Evolutionary conservation across 2,329 filamentous ascomycete species (phyloP).

Genomic region (Aspergillus thermomutatus): DNA sequence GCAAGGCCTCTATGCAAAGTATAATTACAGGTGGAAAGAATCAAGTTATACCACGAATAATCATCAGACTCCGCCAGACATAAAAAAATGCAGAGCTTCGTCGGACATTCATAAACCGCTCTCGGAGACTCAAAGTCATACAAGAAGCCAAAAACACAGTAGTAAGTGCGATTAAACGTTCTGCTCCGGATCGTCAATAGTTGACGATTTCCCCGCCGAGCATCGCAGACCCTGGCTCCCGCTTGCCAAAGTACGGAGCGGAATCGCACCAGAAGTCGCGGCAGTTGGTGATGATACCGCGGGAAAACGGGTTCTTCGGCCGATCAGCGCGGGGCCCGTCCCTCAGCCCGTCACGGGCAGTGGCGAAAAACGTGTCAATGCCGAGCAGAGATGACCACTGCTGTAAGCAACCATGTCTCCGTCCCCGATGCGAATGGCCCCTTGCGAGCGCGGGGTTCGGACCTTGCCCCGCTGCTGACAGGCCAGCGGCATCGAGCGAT

Average conservation of each 20-base stretch:
- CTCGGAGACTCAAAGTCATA: background rate
- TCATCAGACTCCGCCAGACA: background rate
- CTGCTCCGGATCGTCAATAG: slow-evolving; percentile 54
- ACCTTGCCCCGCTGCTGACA: slow-evolving; percentile 64
- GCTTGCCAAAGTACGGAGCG: slow-evolving; percentile 71
- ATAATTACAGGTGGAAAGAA: background rate
- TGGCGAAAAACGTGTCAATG: slow-evolving; percentile 90
- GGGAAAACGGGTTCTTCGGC: slow-evolving; percentile 77
- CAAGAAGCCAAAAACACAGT: background rate
- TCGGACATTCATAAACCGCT: slow-evolving; percentile 1
- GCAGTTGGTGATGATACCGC: slow-evolving; percentile 83
- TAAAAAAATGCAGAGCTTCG: slow-evolving; percentile 4
- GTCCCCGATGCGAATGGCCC: slow-evolving; percentile 46
- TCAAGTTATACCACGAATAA: background rate
- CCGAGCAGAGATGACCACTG: slow-evolving; percentile 84
- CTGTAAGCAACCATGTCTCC: slow-evolving; percentile 62
- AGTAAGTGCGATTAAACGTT: slow-evolving; percentile 20
- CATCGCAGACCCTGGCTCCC: slow-evolving; percentile 70
- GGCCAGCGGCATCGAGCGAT: slow-evolving; percentile 64
- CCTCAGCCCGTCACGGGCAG: slow-evolving; percentile 69
- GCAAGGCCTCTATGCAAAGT: background rate
- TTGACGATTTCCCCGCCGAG: slow-evolving; percentile 77
- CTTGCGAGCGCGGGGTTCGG: slow-evolving; percentile 55
- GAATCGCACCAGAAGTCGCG: slow-evolving; percentile 95
- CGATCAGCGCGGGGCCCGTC: slow-evolving; percentile 47